These are phyloP conservation scores for Juncus inflexus DNA, from an alignment of 176 grass and related monocot genomes.

Conservation along the genomic window DNA sequence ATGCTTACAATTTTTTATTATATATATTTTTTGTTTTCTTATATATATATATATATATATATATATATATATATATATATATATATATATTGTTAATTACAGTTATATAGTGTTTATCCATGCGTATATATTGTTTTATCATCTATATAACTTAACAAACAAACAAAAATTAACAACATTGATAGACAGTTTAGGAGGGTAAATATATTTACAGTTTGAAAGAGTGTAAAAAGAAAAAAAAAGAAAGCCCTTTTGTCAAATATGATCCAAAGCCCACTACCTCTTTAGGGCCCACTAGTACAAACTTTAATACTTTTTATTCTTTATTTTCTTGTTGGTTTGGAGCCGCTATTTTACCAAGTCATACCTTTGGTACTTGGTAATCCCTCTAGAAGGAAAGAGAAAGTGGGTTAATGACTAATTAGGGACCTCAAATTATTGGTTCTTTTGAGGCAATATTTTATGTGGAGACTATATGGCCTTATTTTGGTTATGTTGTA, in stretches of 20 bases:
- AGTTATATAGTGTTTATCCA: no score
- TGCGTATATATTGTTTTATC: no score
- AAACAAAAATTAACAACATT: slow-evolving; percentile 6
- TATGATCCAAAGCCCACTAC: slow-evolving; percentile 5
- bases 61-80: background rate
- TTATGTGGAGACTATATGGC: background rate
- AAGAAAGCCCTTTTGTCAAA: background rate
- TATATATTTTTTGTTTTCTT: no score
- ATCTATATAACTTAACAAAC: background rate
- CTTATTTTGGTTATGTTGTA: background rate
- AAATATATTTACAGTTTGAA: slow-evolving; percentile 4
- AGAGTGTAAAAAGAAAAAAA: background rate
- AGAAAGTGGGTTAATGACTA: background rate
- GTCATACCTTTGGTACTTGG: slow-evolving; percentile 5
- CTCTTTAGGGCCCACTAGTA: slow-evolving; percentile 3
- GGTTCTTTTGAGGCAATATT: no score
- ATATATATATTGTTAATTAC: no score
- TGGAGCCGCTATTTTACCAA: slow-evolving; percentile 20
- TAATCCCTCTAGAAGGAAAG: slow-evolving; percentile 4
- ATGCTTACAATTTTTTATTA: no score
- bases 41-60: background rate
- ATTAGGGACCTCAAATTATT: no score
- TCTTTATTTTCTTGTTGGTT: background rate
- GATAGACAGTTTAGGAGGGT: background rate
- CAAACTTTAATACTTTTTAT: slow-evolving; percentile 2